A percentile compares a stretch with the other conserved stretches of the same genome.
Evolutionary conservation across 2,329 filamentous ascomycete genomes (phyloP).

Genomic region (Monilinia laxa): DNA sequence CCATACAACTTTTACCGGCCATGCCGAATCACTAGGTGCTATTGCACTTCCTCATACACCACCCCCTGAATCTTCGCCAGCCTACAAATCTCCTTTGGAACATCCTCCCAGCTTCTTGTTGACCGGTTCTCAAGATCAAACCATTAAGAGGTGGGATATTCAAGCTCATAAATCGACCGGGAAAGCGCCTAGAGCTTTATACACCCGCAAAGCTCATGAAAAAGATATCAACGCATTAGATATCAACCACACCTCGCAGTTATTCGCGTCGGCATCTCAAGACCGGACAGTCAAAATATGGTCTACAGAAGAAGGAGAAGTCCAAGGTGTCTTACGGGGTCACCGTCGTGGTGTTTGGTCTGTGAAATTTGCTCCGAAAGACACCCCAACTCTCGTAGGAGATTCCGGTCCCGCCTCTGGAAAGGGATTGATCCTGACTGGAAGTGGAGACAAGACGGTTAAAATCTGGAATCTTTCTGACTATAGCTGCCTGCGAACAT

Average conservation of each 20-base stretch:
- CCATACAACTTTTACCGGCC: conserved; percentile 80
- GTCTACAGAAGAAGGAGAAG: conserved; percentile 85
- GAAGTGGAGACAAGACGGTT: conserved; percentile 92
- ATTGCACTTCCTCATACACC: conserved; percentile 74
- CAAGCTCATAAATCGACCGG: conserved; percentile 47
- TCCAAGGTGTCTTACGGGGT: conserved; percentile 85
- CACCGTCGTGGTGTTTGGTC: conserved; percentile 97
- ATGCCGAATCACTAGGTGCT: conserved; percentile 90
- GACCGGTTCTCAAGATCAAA: conserved; percentile 93
- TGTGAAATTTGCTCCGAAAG: conserved; percentile 80
- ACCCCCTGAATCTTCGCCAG: conserved; percentile 67
- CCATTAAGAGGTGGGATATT: conserved; percentile 91
- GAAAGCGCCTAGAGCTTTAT: conserved; percentile 65
- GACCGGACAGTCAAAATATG: conserved; percentile 97
- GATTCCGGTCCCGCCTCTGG: conserved; percentile 70
- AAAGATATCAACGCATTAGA: conserved; percentile 98
- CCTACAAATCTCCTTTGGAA: conserved; percentile 69
- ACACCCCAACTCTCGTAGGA: conserved; percentile 70
- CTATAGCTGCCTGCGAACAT: conserved; percentile 88
- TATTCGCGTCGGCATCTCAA: conserved; percentile 95
- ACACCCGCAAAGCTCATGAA: conserved; percentile 93
- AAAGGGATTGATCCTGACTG: conserved; percentile 82
- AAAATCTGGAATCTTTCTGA: conserved; percentile 92
- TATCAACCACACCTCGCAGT: conserved; percentile 67
- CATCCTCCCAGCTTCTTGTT: conserved; percentile 82